These are phyloP conservation scores for Rhodosporidiobolus sp. DNA, from an alignment of 768 basidiomycete genomes.

Conservation along the genomic window DNA sequence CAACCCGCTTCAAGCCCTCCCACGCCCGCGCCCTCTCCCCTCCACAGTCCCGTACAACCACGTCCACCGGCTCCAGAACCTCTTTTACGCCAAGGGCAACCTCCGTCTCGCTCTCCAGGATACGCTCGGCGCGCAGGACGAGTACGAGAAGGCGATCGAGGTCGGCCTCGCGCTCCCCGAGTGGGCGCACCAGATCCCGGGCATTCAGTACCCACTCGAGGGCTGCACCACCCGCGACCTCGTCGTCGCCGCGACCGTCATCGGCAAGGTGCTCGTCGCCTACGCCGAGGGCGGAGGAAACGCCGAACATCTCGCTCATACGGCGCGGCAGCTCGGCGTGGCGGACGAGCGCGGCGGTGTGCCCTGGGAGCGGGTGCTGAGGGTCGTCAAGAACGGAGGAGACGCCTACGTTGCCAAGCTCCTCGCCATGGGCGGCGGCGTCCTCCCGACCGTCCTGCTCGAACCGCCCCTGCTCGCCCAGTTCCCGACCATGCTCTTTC, in stretches of 20 bases:
- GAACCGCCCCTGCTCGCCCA: constrained; percentile 52
- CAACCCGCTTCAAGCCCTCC: constrained; percentile 4
- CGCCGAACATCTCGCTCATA: constrained; percentile 40
- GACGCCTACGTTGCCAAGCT: constrained; percentile 49
- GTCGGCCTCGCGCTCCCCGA: constrained; percentile 47
- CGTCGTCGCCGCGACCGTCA: constrained; percentile 27
- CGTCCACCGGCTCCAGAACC: constrained; percentile 54
- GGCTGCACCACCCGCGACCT: constrained; percentile 28
- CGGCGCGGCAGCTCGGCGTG: constrained; percentile 42
- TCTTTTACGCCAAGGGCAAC: constrained; percentile 49
- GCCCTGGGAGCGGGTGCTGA: constrained; percentile 41
- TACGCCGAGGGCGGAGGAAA: constrained; percentile 44
- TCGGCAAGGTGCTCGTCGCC: constrained; percentile 26
- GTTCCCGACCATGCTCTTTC: constrained; percentile 51
- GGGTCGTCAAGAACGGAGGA: constrained; percentile 47
- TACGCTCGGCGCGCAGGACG: constrained; percentile 45
- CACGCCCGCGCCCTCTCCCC: constrained; percentile 31
- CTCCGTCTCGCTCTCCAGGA: constrained; percentile 44
- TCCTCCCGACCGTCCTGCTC: constrained; percentile 53
- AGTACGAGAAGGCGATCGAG: constrained; percentile 55
- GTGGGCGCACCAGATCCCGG: constrained; percentile 14
- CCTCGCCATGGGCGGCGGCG: constrained; percentile 51
- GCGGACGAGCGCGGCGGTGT: constrained; percentile 31
- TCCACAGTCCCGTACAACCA: constrained; percentile 47
- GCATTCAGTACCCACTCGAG: constrained; percentile 11